These are phyloP conservation scores for Sporothrix schenckii DNA, from an alignment of 2,329 filamentous ascomycete species.

Conservation along the genomic window DNA sequence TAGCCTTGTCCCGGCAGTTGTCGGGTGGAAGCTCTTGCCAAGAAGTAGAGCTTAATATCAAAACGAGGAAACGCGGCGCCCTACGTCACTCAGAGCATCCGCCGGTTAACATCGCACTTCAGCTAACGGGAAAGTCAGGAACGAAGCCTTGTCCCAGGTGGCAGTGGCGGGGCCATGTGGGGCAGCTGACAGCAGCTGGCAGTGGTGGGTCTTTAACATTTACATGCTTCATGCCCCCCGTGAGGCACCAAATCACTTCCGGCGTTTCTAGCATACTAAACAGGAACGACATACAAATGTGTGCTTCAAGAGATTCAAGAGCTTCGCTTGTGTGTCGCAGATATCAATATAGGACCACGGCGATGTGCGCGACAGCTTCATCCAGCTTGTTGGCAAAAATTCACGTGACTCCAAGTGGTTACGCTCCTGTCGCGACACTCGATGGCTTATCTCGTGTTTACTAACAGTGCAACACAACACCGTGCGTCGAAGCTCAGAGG, in stretches of 20 bases:
- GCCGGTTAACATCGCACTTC: neutral
- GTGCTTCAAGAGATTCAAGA: too few species aligned
- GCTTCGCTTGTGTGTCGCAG: too few species aligned
- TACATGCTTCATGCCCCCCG: neutral
- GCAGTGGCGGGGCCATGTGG: constrained; percentile 23
- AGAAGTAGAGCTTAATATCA: neutral
- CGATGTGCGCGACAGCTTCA: too few species aligned
- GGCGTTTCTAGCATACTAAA: neutral
- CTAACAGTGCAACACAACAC: neutral
- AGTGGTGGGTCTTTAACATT: neutral
- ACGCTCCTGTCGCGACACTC: too few species aligned
- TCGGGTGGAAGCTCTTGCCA: neutral
- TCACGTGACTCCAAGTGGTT: constrained; percentile 4
- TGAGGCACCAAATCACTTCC: neutral
- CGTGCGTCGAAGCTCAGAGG: neutral
- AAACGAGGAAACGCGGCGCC: neutral
- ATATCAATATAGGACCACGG: too few species aligned
- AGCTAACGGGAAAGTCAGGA: neutral
- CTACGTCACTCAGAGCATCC: neutral
- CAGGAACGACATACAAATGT: neutral
- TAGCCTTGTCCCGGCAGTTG: constrained; percentile 16
- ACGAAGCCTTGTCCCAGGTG: neutral
- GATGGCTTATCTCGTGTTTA: neutral
- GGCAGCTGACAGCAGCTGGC: constrained; percentile 32
- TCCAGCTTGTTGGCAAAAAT: neutral